These are phyloP conservation scores for Tricholoma bakamatsutake DNA, from an alignment of 768 basidiomycete species.

Conservation along the genomic window DNA sequence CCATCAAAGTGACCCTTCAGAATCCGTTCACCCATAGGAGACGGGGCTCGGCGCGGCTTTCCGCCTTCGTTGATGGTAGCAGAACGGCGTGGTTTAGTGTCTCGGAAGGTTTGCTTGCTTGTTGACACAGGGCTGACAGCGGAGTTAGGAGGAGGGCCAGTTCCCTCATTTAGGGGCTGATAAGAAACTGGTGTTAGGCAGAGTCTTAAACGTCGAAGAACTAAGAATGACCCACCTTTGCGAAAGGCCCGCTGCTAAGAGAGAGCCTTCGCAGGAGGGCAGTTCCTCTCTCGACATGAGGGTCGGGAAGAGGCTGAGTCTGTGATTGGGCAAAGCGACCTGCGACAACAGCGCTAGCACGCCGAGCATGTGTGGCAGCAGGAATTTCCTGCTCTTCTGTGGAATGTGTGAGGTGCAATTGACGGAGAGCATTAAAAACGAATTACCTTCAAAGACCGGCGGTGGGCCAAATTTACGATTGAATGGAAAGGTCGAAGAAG, in stretches of 20 bases:
- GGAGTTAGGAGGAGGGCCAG: constrained; percentile 47
- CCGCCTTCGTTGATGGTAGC: constrained; percentile 47
- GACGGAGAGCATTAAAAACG: neutral
- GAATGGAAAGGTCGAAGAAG: constrained; percentile 59
- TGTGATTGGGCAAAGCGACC: constrained; percentile 48
- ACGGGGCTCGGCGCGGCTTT: constrained; percentile 64
- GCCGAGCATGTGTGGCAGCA: constrained; percentile 46
- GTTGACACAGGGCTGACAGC: constrained; percentile 36
- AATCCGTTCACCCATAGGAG: constrained; percentile 88
- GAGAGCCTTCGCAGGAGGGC: constrained; percentile 74
- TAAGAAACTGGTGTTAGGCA: constrained; percentile 10
- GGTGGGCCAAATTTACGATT: constrained; percentile 47
- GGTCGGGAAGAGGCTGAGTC: constrained; percentile 34
- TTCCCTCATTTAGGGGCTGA: constrained; percentile 25
- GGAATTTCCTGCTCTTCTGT: constrained; percentile 36
- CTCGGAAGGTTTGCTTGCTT: constrained; percentile 23
- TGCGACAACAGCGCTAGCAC: constrained; percentile 51
- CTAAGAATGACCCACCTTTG: constrained; percentile 40
- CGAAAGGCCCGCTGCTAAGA: constrained; percentile 49
- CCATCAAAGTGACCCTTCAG: constrained; percentile 90
- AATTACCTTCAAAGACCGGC: constrained; percentile 59
- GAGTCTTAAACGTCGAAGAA: constrained; percentile 1
- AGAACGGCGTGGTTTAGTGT: constrained; percentile 45
- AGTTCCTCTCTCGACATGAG: constrained; percentile 58
- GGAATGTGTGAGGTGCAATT: constrained; percentile 16